Base-by-base conservation (phyloP, 495 filamentous ascomycete species). In the Xylaria bambusicola region DNA sequence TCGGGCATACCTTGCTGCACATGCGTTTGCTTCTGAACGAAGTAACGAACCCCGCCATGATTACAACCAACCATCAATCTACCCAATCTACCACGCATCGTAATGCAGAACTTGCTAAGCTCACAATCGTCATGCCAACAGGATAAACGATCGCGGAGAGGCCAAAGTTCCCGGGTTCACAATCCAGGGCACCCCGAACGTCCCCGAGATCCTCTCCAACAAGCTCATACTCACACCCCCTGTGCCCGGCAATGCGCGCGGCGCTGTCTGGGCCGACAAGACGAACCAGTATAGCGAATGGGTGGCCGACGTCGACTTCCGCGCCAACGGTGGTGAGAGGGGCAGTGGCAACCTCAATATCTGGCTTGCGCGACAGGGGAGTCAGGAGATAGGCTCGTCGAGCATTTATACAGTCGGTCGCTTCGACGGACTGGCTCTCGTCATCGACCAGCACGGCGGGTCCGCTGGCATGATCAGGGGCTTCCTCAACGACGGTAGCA, bases 201-300 rank as follows among this genome's bases (percentile, higher is more conserved):
- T 76, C 6, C 89, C 93, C 52, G 80, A 90, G 64, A 69, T 96
- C 64, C 83, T 98, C 60, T 95, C 92, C 45, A 91, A 98, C 77
- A 92, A 92, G 70, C 58, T 98, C 53, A 90, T 98, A 67, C 80
- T 98, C 47, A 98, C 95, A 8, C 94, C 95, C 1, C 87, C 90
- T 7, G 85, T 83, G 50, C 92, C 93, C 9, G 94, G 94, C 44
- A 94, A 94, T 71, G 84, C 85, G 62, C 84, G 93, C 73, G 90
- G 89, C 61, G 89, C 87, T 47, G 70, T 91, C 58, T 98, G 94
- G 92, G 77, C 88, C 29, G 85, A 92, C 49, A 75, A 80, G 76
- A 80, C 82, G 62, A 76, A 83, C 27, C 65, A 75, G 56, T 78
- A 88, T 54, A 69, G 80, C 17, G 83, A 87, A 72, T 98, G 92